Percentiles rank a stretch among this genome's conserved stretches.
Evolutionary conservation across 495 filamentous ascomycete species (phyloP).

Genomic region (Xylaria curta): DNA sequence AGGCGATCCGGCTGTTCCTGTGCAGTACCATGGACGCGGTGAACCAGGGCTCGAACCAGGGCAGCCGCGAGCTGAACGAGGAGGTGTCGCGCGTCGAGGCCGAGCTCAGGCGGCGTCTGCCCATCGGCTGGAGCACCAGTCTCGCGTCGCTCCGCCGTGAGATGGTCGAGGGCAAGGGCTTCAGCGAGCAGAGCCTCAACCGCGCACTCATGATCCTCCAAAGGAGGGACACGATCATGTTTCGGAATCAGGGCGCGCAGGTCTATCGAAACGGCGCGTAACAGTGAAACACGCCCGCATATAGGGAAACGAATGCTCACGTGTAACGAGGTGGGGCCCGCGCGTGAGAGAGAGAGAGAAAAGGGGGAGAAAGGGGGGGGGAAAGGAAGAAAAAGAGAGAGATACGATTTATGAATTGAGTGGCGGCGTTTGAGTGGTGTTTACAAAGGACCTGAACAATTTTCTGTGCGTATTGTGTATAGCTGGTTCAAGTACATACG

Average conservation of each 20-base stretch:
- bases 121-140: conserved; percentile 94
- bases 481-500: not conserved
- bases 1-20: conserved; percentile 96
- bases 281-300: not conserved
- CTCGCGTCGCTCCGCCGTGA: conserved; percentile 85
- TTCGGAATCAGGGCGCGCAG: conserved; percentile 86
- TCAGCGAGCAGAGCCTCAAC: conserved; percentile 82
- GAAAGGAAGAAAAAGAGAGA: not conserved
- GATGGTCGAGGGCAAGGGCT: conserved; percentile 87
- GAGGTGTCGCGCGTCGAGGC: conserved; percentile 89
- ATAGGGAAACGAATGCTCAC: not conserved
- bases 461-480: conserved; percentile 2
- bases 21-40: conserved; percentile 98
- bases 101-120: conserved; percentile 84
- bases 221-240: conserved; percentile 87
- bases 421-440: not conserved
- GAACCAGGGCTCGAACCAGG: conserved; percentile 81
- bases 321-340: conserved; percentile 7
- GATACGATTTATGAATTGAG: conserved; percentile 8
- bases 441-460: not conserved
- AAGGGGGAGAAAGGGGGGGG: not conserved
- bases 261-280: conserved; percentile 74
- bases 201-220: conserved; percentile 86
- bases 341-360: too few species aligned
- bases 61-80: conserved; percentile 86